Evolutionary conservation across 805 yeast species (phyloP), one percentile per base, ranked within the genome.

Genomic region (Wickerhamiella nectarea): DNA sequence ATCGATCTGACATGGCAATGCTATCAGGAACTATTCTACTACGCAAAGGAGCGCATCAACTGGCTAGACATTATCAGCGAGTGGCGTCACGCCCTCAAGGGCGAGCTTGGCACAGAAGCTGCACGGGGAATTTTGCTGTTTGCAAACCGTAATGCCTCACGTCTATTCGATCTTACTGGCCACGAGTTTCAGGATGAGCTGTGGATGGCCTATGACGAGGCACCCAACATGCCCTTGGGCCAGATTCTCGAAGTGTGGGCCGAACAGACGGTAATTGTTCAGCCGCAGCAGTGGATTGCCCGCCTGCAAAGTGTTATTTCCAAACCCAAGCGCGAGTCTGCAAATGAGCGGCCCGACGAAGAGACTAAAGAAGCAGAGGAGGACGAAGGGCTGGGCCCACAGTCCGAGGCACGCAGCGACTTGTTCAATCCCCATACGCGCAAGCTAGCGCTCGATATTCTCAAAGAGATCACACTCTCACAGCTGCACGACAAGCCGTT

Each of bases 231-330:
- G 1, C 68, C 66, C 6, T 56, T 80, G 15, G 56, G 64, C 22
- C 58, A 61, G 3, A 62, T 80, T 38, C 65, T 82, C 10, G 57
- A 54, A 12, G 69, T 73, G 14, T 82, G 91, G 89, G 58, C 81
- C 36, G 74, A 72, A 14, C 67, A 72, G 19, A 68, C 71, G 2
- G 62, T 57, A 4, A 66, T 63, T 24, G 49, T 64, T 12, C 69
- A 66, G 11, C 60, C 70, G 20, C 43, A 47, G 10, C 57, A 57
- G 38, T 81, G 91, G 91, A 72, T 81, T 46, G 56, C 63, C 1
- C 70, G 74, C 26, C 61, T 80, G 35, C 72, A 69, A 44, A 62
- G 37, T 5, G 52, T 54, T 2, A 67, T 12, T 56, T 78, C 45
- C 52, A 47, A 48, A 45, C 55, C 52, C 29, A 53, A 50, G 33